A percentile compares a stretch with the other conserved stretches of the same genome.
Evolutionary conservation across 345 rosid genomes (phyloP).

Genomic region (Citrus australasica): DNA sequence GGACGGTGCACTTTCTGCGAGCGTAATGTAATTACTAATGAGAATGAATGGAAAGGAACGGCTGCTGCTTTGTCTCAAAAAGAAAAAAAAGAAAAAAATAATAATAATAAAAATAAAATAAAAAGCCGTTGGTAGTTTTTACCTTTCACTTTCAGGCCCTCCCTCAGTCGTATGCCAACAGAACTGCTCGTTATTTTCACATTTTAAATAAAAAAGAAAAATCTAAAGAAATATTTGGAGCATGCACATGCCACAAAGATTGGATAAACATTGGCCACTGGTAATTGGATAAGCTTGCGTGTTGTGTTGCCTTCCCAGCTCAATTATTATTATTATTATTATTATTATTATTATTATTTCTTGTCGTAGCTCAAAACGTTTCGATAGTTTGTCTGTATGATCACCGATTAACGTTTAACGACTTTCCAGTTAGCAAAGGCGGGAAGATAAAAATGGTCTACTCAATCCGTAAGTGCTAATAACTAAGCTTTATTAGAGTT

Average conservation of each 20-base stretch:
- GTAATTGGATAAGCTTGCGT: not conserved
- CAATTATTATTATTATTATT: not conserved
- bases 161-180: no score
- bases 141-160: no score
- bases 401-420: not conserved
- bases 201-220: not conserved
- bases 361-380: not conserved
- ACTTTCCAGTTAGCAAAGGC: not conserved
- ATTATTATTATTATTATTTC: not conserved
- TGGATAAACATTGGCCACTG: slow-evolving; percentile 1
- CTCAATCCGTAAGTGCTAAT: slow-evolving; percentile 9
- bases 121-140: not conserved
- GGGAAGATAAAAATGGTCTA: slow-evolving; percentile 9
- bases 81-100: fast-evolving
- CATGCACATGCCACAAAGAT: not conserved
- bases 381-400: not conserved
- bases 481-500: not conserved
- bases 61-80: no score
- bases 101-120: no score
- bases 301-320: not conserved
- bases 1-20: no score
- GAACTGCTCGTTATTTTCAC: not conserved
- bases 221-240: not conserved
- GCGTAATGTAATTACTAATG: not conserved
- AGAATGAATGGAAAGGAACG: no score